Base-by-base conservation (phyloP, 2,329 filamentous ascomycete genomes). In the Microdochium nivale region DNA sequence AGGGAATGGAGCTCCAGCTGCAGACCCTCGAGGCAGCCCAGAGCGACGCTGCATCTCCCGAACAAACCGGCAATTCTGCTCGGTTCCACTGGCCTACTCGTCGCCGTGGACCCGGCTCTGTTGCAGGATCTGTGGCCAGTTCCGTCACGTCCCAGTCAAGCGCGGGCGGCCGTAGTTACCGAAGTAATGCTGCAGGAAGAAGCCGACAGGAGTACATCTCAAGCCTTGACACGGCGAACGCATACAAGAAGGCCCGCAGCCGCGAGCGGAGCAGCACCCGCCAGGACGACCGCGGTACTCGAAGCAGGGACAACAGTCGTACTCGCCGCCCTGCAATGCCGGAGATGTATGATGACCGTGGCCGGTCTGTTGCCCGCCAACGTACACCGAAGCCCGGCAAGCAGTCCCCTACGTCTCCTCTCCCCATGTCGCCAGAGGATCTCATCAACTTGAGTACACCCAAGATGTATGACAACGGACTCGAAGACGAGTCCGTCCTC, bases 371-470 rank as follows among this genome's bases (percentile, higher is more conserved):
- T 13, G 76, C 80, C 46, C 80, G 85, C 23, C 86, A 84, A 56
- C 90, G 65, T 55, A 70, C 76, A 52, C 70, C 86, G 55, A 86
- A 83, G 62, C 81, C 87, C 19, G 81, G 84, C 13, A 95, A 96
- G 69, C 79, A 88, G 23, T 96, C 92, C 1, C 92, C 92, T 1
- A 95, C 90, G 2, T 96, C 92, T 0, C 92, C 92, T 0, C 79
- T 96, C 2, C 90, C 91, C 2, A 96, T 96, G 91, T 95, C 91
- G 2, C 90, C 90, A 0, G 89, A 96, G 60, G 90, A 96, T 60
- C 65, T 88, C 54, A 81, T 83, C 62, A 84, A 80, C 58, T 67
- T 86, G 49, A 79, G 77, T 55, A 79, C 73, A 1, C 72, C 75
- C 1, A 70, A 62, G 25, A 61, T 68, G 40, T 55, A 60, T 24